Conservation (phyloP, 2,329 filamentous ascomycete species). For the Didymella lethalis region DNA sequence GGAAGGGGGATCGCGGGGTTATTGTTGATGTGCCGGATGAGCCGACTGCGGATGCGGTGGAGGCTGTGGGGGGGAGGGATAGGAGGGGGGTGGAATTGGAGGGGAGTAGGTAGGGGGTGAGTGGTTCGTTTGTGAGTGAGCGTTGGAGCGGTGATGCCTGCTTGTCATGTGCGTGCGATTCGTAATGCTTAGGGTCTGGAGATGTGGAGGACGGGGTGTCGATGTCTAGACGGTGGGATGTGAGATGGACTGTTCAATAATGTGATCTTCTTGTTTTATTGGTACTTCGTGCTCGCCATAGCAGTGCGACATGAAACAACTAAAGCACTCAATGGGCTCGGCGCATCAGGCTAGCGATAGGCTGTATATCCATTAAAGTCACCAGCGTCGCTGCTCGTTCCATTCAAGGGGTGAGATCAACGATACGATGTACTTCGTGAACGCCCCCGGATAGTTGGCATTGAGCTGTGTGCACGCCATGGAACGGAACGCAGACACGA, state of each 20-base stretch:
- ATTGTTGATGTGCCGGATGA: conserved; percentile 56
- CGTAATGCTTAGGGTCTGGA: too few relatives aligned
- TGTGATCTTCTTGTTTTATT: not conserved
- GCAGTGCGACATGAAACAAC: not conserved
- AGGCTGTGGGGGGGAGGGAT: conserved; percentile 41
- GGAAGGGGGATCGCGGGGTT: conserved; percentile 55
- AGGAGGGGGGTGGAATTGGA: conserved; percentile 14
- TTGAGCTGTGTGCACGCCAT: not conserved
- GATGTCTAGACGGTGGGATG: too few relatives aligned
- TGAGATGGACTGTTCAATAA: too few relatives aligned
- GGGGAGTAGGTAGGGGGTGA: not conserved
- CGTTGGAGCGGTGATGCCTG: too few relatives aligned
- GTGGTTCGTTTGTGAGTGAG: too few relatives aligned
- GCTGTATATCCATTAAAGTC: too few relatives aligned
- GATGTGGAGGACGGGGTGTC: too few relatives aligned
- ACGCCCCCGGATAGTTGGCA: not conserved
- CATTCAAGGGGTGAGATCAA: not conserved
- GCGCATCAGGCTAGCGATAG: not conserved
- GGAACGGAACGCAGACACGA: not conserved
- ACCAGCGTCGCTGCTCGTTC: not conserved
- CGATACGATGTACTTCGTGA: not conserved
- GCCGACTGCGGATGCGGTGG: conserved; percentile 56
- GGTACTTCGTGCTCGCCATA: not conserved
- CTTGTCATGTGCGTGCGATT: too few relatives aligned
- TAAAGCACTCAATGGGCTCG: not conserved